Evolutionary conservation across 2,329 filamentous ascomycete species (phyloP).

Genomic region (Botryotinia calthae): DNA sequence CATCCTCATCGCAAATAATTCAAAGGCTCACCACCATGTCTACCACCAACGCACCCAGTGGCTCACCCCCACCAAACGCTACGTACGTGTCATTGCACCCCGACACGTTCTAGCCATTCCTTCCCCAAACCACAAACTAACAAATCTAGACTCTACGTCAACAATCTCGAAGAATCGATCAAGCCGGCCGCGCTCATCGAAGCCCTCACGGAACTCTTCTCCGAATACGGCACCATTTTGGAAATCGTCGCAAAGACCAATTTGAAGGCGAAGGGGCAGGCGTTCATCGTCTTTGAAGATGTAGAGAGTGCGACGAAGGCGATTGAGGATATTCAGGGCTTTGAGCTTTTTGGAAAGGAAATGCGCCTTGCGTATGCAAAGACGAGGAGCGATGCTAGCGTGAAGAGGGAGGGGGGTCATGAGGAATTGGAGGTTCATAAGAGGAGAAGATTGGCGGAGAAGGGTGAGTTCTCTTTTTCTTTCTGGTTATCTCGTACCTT

Average conservation of each 20-base stretch:
- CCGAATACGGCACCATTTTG: constrained; percentile 80
- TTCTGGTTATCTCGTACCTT: background rate
- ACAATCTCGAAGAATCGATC: constrained; percentile 89
- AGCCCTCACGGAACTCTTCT: constrained; percentile 74
- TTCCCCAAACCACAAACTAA: constrained; percentile 11
- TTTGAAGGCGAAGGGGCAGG: constrained; percentile 89
- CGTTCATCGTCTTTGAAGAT: constrained; percentile 86
- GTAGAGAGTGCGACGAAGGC: constrained; percentile 76
- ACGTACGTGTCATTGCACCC: constrained; percentile 75
- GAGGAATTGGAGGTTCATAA: constrained; percentile 90
- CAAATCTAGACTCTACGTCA: constrained; percentile 60
- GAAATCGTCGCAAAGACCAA: constrained; percentile 88
- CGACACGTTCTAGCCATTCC: constrained; percentile 50
- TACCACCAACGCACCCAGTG: constrained; percentile 3
- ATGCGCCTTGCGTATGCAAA: constrained; percentile 83
- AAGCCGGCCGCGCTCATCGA: constrained; percentile 75
- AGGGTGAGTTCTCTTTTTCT: constrained; percentile 57
- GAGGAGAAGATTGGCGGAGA: constrained; percentile 78
- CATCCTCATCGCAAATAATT: background rate
- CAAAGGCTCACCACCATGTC: constrained; percentile 6
- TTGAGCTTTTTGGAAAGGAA: constrained; percentile 87
- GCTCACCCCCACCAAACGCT: constrained; percentile 47
- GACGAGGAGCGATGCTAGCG: constrained; percentile 82
- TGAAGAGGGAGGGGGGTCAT: constrained; percentile 67
- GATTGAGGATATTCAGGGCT: constrained; percentile 86